phyloP scores from a whole-genome alignment of 1,139 yeast species.

The Hansenula sp. region DNA sequence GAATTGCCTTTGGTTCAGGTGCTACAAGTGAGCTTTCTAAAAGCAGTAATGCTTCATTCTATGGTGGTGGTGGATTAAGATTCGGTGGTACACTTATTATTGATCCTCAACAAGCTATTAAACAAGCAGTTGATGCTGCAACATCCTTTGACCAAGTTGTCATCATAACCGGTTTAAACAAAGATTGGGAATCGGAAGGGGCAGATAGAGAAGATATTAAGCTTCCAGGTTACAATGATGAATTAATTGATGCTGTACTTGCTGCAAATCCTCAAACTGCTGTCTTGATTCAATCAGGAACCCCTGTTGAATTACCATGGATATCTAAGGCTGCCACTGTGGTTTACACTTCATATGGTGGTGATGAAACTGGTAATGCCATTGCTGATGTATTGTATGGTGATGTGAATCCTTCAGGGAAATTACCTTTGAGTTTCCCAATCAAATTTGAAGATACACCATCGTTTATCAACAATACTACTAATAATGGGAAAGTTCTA shows the following conservation, averaged over 20 bases:
- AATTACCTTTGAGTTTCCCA: slow-evolving; percentile 58
- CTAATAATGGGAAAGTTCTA: slow-evolving; percentile 47
- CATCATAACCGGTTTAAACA: slow-evolving; percentile 39
- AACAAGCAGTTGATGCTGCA: slow-evolving; percentile 39
- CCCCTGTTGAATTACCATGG: slow-evolving; percentile 64
- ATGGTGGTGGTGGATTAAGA: slow-evolving; percentile 38
- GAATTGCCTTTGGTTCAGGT: slow-evolving; percentile 49
- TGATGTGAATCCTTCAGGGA: slow-evolving; percentile 61
- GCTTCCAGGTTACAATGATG: slow-evolving; percentile 46
- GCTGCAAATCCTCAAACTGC: slow-evolving; percentile 47
- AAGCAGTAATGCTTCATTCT: slow-evolving; percentile 28
- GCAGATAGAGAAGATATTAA: slow-evolving; percentile 22
- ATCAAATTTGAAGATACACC: slow-evolving; percentile 40
- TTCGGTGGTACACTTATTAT: slow-evolving; percentile 29
- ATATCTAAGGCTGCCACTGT: slow-evolving; percentile 40
- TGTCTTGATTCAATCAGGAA: slow-evolving; percentile 56
- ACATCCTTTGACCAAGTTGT: slow-evolving; percentile 43
- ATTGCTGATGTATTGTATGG: slow-evolving; percentile 60
- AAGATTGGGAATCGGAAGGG: slow-evolving; percentile 49
- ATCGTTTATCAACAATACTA: slow-evolving; percentile 41
- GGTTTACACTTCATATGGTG: slow-evolving; percentile 49
- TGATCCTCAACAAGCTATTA: slow-evolving; percentile 30
- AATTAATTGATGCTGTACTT: slow-evolving; percentile 40
- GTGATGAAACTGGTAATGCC: slow-evolving; percentile 45
- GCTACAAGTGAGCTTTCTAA: slow-evolving; percentile 32